Evolutionary conservation across 2,329 filamentous ascomycete species (phyloP).

Genomic region (Aspergillus versicolor): DNA sequence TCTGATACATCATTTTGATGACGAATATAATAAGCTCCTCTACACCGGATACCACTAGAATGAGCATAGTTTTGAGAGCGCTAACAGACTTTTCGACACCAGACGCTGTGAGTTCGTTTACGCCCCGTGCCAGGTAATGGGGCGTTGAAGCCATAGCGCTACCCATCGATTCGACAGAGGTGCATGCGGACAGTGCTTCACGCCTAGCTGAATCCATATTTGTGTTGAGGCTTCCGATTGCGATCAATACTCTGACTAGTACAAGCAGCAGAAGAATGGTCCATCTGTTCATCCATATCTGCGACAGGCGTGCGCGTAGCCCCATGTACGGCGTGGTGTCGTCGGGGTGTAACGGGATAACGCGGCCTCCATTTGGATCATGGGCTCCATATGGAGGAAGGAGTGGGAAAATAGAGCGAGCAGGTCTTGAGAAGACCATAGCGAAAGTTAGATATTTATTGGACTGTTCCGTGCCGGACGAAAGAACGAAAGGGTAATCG

Average conservation of each 20-base stretch:
- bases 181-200: conserved; percentile 86
- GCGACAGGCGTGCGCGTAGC: conserved; percentile 82
- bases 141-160: conserved; percentile 98
- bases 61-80: conserved; percentile 75
- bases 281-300: conserved; percentile 98
- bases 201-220: conserved; percentile 73
- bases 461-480: neutral
- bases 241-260: conserved; percentile 75
- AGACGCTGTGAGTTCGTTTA: conserved; percentile 80
- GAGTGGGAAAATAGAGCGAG: conserved; percentile 35
- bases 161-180: conserved; percentile 86
- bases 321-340: conserved; percentile 88
- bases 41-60: conserved; percentile 76
- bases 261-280: conserved; percentile 85
- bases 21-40: conserved; percentile 87
- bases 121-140: conserved; percentile 83
- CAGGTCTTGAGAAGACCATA: conserved; percentile 36
- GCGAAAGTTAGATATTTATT: neutral
- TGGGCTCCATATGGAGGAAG: conserved; percentile 43
- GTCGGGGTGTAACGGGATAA: conserved; percentile 62
- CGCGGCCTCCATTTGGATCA: conserved; percentile 51
- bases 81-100: conserved; percentile 78
- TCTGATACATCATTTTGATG: conserved; percentile 87
- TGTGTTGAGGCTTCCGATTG: conserved; percentile 69
- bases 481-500: neutral